Evolutionary conservation across 2,329 filamentous ascomycete species (phyloP), one percentile per base, ranked within the genome.

Genomic region (Fusarium sp.): DNA sequence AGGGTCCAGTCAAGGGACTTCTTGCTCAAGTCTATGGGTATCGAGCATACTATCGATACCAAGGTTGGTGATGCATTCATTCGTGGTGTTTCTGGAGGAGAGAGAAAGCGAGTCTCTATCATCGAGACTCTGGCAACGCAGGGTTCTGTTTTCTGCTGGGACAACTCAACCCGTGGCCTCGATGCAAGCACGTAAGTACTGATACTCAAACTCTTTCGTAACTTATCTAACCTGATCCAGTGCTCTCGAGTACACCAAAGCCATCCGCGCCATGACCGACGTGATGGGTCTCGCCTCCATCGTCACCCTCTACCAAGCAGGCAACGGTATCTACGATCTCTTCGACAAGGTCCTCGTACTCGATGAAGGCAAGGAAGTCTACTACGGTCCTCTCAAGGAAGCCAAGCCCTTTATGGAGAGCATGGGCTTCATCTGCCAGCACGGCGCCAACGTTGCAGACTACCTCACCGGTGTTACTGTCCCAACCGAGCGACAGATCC

Each of bases 291-390:
- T 91, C 8, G 83, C 89, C 0, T 87, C 89, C 1, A 89, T 92
- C 52, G 89, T 92, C 18, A 91, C 90, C 0, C 83, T 93, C 0
- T 93, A 94, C 78, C 92, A 93, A 77, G 91, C 92, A 7, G 90
- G 90, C 11, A 92, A 93, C 63, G 90, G 88, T 31, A 93, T 93
- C 66, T 93, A 92, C 78, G 84, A 92, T 33, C 85, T 91, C 1
- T 93, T 93, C 78, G 91, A 93, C 79, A 93, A 93, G 77, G 90
- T 93, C 0, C 84, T 93, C 1, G 87, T 93, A 14, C 85, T 93
- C 7, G 90, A 93, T 52, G 87, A 90, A 65, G 91, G 91, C 52
- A 89, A 90, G 69, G 80, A 93, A 74, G 86, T 92, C 51, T 93
- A 87, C 82, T 93, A 91, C 71, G 91, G 91, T 1, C 86, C 90